These are phyloP conservation scores for Mariannaea elegans DNA, from an alignment of 2,329 filamentous ascomycete genomes.

Conservation along the genomic window DNA sequence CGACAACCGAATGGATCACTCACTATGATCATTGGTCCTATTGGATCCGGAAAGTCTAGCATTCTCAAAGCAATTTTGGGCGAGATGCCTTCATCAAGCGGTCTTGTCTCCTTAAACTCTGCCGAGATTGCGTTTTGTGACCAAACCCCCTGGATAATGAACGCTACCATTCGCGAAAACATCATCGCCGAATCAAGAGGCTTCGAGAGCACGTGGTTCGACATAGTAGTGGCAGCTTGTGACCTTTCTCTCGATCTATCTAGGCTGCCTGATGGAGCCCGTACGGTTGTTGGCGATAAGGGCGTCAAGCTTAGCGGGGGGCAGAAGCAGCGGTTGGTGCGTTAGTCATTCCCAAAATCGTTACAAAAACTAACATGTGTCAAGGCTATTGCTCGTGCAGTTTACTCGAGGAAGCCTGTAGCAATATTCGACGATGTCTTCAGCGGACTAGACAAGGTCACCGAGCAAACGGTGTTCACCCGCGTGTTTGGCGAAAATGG, in stretches of 20 bases:
- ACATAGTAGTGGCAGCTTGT: not conserved
- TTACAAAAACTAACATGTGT: not conserved
- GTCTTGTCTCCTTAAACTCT: not conserved
- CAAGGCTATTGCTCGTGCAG: constrained; percentile 45
- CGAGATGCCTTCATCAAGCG: constrained; percentile 31
- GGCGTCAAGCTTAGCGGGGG: constrained; percentile 9
- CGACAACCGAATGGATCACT: constrained; percentile 29
- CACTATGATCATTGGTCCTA: constrained; percentile 43
- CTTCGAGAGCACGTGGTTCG: constrained; percentile 26
- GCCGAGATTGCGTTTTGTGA: constrained; percentile 33
- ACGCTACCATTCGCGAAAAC: constrained; percentile 44
- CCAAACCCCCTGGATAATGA: constrained; percentile 42
- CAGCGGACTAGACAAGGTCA: constrained; percentile 52
- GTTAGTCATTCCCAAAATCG: not conserved
- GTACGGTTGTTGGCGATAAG: constrained; percentile 4
- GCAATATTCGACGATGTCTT: constrained; percentile 52
- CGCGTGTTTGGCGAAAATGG: constrained; percentile 49
- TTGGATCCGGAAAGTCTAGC: constrained; percentile 46
- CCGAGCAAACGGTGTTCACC: constrained; percentile 51
- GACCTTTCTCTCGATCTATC: constrained; percentile 1
- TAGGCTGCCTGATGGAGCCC: not conserved
- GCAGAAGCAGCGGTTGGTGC: constrained; percentile 31
- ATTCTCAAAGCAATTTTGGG: constrained; percentile 44
- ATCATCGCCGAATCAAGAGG: constrained; percentile 39
- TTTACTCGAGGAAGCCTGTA: constrained; percentile 45